These are phyloP conservation scores for Pseudotsuga menziesii DNA, from an alignment of 75 land plant species.

Conservation along the genomic window DNA sequence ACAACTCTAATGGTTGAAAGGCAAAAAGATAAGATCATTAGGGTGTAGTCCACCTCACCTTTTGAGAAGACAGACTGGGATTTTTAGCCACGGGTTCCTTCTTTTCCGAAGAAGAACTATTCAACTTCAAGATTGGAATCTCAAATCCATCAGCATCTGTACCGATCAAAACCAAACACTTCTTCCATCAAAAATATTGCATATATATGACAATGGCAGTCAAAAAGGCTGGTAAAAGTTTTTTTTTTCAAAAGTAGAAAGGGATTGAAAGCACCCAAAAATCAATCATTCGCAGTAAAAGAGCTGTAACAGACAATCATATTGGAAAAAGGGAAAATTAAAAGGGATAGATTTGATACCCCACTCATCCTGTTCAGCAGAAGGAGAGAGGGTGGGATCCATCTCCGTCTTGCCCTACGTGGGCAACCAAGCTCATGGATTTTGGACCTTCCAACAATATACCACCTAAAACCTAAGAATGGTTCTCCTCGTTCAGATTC, in stretches of 20 bases:
- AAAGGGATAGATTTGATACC: background rate
- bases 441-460: background rate
- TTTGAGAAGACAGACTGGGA: background rate
- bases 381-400: background rate
- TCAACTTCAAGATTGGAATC: constrained; percentile 37
- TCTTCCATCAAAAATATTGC: background rate
- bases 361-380: background rate
- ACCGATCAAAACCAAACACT: background rate
- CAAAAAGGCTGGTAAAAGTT: background rate
- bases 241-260: background rate
- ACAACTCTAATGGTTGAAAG: background rate
- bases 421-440: background rate
- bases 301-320: background rate
- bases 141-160: constrained; percentile 54
- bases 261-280: background rate
- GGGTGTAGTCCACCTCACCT: background rate
- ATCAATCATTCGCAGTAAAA: background rate
- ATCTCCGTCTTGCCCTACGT: background rate
- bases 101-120: constrained; percentile 10
- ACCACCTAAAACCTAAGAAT: background rate
- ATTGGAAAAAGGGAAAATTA: background rate
- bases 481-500: background rate
- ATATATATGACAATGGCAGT: background rate
- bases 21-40: background rate
- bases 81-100: background rate